Evolutionary conservation across 768 basidiomycete genomes (phyloP).

Genomic region (Albatrellus ellisii): DNA sequence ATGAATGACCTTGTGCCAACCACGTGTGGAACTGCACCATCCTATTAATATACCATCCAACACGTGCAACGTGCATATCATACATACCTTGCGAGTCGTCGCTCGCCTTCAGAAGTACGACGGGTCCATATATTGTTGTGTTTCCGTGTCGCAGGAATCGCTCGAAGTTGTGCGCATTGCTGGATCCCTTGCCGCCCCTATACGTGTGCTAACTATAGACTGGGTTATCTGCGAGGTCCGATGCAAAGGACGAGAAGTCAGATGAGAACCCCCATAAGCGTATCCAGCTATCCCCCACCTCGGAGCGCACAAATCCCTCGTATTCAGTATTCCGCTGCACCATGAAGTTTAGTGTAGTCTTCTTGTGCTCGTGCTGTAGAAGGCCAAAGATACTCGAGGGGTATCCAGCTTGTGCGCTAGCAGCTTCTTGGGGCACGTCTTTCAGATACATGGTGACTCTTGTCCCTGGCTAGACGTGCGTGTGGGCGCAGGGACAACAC

Average conservation of each 20-base stretch:
- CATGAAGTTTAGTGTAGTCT: constrained; percentile 86
- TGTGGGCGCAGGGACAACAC: no score
- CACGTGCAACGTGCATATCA: constrained; percentile 1
- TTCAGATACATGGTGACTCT: constrained; percentile 68
- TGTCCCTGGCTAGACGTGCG: constrained; percentile 63
- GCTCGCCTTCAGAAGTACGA: constrained; percentile 62
- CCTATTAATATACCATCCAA: constrained; percentile 2
- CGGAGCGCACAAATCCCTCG: constrained; percentile 75
- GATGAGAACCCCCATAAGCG: constrained; percentile 24
- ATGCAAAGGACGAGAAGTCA: constrained; percentile 83
- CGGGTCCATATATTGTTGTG: constrained; percentile 80
- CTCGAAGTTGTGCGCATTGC: constrained; percentile 97
- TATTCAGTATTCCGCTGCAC: constrained; percentile 95
- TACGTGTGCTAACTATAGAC: constrained; percentile 86
- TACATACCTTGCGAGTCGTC: constrained; percentile 49
- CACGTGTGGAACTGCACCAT: constrained; percentile 50
- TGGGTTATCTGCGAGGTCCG: constrained; percentile 78
- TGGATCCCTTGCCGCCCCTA: constrained; percentile 84
- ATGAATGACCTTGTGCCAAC: constrained; percentile 86
- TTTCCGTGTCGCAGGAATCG: constrained; percentile 75
- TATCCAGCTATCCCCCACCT: constrained; percentile 33
- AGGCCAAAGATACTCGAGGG: constrained; percentile 69
- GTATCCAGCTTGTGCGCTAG: constrained; percentile 16
- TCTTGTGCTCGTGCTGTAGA: constrained; percentile 92
- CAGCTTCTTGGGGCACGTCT: constrained; percentile 57